These are phyloP conservation scores for Capsella bursapastoris DNA, from an alignment of 345 rosid species.

Conservation along the genomic window DNA sequence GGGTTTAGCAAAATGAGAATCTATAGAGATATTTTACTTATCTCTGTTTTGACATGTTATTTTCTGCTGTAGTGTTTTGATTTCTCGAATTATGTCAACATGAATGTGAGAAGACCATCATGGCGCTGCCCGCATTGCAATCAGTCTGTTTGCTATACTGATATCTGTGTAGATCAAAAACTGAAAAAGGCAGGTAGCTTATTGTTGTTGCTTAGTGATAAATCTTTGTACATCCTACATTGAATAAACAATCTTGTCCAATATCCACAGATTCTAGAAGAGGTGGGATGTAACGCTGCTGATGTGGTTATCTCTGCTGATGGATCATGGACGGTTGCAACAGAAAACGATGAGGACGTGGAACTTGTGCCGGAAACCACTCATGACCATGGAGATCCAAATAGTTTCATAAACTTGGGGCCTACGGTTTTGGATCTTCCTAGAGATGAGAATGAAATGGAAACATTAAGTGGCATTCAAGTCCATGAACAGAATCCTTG, in stretches of 20 bases:
- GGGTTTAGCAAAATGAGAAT: neutral
- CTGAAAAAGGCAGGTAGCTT: conserved; percentile 74
- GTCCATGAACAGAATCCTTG: conserved; percentile 63
- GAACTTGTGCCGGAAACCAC: conserved; percentile 43
- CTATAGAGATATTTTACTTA: neutral
- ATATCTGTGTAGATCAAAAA: conserved; percentile 76
- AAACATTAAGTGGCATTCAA: conserved; percentile 45
- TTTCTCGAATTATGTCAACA: conserved; percentile 67
- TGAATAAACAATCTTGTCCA: conserved; percentile 2
- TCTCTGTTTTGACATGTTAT: conserved; percentile 1
- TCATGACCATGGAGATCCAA: conserved; percentile 40
- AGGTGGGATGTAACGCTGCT: conserved; percentile 57
- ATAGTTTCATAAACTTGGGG: conserved; percentile 33
- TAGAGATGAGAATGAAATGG: conserved; percentile 50
- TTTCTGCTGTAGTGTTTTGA: conserved; percentile 78
- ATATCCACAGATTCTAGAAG: conserved; percentile 69
- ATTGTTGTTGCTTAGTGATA: conserved; percentile 6
- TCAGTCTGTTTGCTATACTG: conserved; percentile 70
- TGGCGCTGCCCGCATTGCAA: conserved; percentile 99
- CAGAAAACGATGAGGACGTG: conserved; percentile 52
- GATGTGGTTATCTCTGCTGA: conserved; percentile 74
- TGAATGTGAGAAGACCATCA: conserved; percentile 80
- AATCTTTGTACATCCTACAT: conserved; percentile 8
- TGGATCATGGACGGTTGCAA: conserved; percentile 83
- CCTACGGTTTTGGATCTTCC: conserved; percentile 68